phyloP scores from a whole-genome alignment of 148 eudicot genomes.

The Silene conica region DNA sequence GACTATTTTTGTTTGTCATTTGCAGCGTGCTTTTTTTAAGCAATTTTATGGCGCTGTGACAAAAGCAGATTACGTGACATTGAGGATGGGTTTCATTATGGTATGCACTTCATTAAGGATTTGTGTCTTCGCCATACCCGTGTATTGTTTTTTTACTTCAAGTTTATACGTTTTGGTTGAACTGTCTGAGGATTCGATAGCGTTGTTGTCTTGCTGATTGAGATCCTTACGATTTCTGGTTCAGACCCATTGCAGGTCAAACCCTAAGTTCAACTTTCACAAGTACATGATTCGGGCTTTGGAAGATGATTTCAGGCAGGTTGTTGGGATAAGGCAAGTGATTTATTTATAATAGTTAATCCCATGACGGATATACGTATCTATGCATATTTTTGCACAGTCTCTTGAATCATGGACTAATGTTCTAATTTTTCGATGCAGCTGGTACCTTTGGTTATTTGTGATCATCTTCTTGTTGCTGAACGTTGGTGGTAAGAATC shows the following conservation, averaged over 20 bases:
- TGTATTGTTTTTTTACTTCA: too few species aligned
- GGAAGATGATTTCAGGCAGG: slow-evolving; percentile 87
- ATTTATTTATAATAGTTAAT: background rate
- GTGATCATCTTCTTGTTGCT: slow-evolving; percentile 83
- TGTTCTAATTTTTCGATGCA: slow-evolving; percentile 37
- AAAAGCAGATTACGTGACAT: slow-evolving; percentile 65
- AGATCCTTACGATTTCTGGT: slow-evolving; percentile 5
- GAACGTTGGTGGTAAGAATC: slow-evolving; percentile 65
- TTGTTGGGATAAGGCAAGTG: slow-evolving; percentile 89
- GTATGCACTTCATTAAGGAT: slow-evolving; percentile 26
- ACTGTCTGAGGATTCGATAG: background rate
- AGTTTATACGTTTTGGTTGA: background rate
- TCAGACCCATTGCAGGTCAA: slow-evolving; percentile 80
- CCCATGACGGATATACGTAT: background rate
- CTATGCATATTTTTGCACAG: background rate
- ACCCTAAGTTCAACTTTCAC: slow-evolving; percentile 83
- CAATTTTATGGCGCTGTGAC: slow-evolving; percentile 92
- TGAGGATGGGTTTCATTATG: slow-evolving; percentile 77
- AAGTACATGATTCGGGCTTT: slow-evolving; percentile 94
- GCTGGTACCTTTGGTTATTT: slow-evolving; percentile 96
- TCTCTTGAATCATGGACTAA: slow-evolving; percentile 3
- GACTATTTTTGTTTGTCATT: slow-evolving; percentile 11
- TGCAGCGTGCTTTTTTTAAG: slow-evolving; percentile 73
- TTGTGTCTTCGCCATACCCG: too few species aligned
- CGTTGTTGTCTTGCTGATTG: background rate